Evolutionary conservation across 192 early-diverging fungal species (phyloP), one percentile per base, ranked within the genome.

Genomic region (Dispira parvispora): DNA sequence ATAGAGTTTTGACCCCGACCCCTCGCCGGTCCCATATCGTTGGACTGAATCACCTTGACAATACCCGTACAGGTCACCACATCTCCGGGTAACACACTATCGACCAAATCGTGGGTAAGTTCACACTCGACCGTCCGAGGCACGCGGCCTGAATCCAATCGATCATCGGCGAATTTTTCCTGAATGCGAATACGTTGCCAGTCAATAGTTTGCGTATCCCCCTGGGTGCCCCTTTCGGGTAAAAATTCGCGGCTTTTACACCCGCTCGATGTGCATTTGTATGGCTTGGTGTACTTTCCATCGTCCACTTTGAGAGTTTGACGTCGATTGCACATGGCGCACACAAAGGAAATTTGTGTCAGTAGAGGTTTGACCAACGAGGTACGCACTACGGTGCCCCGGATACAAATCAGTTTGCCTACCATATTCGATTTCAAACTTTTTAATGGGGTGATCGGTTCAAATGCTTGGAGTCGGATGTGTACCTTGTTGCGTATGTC

Each of bases 151-250:
- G 84, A 75, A 47, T 88, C 82, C 38, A 74, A 58, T 28, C 82
- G 80, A 53, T 87, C 83, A 55, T 89, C 83, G 21, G 81, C 77
- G 21, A 88, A 69, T 64, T 87, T 87, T 52, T 91, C 88, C 69
- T 91, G 88, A 27, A 91, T 80, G 46, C 86, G 82, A 43, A 91
- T 84, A 60, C 78, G 80, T 63, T 90, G 88, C 81, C 83, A 89
- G 65, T 91, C 88, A 0, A 82, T 75, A 11, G 85, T 83, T 0
- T 71, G 67, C 1, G 83, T 82, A 10, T 77, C 71, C 14, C 56
- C 69, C n/a, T 68, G 60, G 12, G 69, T 68, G 1, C 73, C 75
- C 46, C 78, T 74, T 43, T 80, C 74, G 14, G 85, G 77, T 10
- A 76, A 73, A 69, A 90, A 89, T 21, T 75, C 61, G 27, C 73